Conservation (phyloP, 108 stramenopile species). For the Chaetoceros muelleri region DNA sequence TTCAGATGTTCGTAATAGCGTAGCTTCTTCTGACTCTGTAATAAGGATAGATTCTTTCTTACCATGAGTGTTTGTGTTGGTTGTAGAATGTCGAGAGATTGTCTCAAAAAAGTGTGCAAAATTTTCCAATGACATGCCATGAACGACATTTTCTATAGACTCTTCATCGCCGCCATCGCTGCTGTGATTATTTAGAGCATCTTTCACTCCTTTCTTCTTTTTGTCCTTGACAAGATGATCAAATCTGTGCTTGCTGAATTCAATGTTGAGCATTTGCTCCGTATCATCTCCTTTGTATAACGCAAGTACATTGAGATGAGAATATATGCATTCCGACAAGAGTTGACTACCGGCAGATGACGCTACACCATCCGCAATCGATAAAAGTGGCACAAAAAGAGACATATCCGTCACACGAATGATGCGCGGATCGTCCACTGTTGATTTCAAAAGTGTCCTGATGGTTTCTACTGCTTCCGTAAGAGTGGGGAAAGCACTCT, state of each 20-base stretch:
- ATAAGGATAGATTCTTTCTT: background rate
- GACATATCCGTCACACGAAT: conserved; percentile 20
- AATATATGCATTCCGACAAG: conserved; percentile 25
- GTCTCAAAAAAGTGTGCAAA: background rate
- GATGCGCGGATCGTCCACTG: background rate
- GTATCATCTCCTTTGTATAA: conserved; percentile 14
- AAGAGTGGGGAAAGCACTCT: background rate
- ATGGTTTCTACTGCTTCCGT: background rate
- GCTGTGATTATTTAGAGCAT: no score
- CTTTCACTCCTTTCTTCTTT: background rate
- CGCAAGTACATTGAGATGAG: conserved; percentile 12
- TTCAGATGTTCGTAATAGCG: background rate
- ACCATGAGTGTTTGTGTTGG: no score
- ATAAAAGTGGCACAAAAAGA: conserved; percentile 22
- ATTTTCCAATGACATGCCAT: background rate
- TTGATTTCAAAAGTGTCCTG: background rate
- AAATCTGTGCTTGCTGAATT: conserved; percentile 12
- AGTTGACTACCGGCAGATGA: conserved; percentile 26
- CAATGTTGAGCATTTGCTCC: conserved; percentile 23
- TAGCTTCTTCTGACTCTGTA: background rate
- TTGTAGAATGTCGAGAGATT: background rate
- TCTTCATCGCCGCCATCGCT: background rate
- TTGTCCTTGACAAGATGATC: background rate
- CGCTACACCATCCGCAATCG: conserved; percentile 21
- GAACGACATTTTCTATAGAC: background rate